Conservation (phyloP, 176 grass and related monocot species). For the Saccharum officinarum region DNA sequence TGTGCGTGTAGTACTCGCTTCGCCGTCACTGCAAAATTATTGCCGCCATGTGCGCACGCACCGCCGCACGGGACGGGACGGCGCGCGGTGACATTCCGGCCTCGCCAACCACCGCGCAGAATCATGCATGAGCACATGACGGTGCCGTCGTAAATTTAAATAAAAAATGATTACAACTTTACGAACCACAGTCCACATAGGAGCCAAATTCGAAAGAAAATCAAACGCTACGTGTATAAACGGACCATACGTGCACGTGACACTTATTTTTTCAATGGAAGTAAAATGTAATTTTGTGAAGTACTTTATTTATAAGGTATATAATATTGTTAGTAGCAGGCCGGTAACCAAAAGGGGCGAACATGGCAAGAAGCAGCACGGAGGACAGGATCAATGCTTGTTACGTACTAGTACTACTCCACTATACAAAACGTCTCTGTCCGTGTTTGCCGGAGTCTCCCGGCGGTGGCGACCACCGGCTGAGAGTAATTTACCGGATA, state of each 20-base stretch:
- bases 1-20: constrained; percentile 4
- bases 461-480: constrained; percentile 1
- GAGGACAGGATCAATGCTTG: not conserved
- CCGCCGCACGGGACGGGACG: not conserved
- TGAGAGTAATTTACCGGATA: not conserved
- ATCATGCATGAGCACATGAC: not conserved
- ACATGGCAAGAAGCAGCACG: not conserved
- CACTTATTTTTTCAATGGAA: not conserved
- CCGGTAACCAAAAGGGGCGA: not conserved
- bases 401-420: not conserved
- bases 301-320: not conserved
- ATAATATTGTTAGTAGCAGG: no score
- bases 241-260: not conserved
- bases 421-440: not conserved
- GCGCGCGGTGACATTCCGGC: not conserved
- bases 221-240: no score
- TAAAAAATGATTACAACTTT: not conserved
- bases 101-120: not conserved
- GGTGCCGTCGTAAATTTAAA: not conserved
- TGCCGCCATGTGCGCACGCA: constrained; percentile 31
- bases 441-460: constrained; percentile 19
- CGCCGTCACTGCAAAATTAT: constrained; percentile 35
- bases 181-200: not conserved
- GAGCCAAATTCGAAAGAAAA: not conserved
- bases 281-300: not conserved